These are phyloP conservation scores for Camptophora hylomeconis DNA, from an alignment of 2,329 filamentous ascomycete genomes.

Conservation along the genomic window DNA sequence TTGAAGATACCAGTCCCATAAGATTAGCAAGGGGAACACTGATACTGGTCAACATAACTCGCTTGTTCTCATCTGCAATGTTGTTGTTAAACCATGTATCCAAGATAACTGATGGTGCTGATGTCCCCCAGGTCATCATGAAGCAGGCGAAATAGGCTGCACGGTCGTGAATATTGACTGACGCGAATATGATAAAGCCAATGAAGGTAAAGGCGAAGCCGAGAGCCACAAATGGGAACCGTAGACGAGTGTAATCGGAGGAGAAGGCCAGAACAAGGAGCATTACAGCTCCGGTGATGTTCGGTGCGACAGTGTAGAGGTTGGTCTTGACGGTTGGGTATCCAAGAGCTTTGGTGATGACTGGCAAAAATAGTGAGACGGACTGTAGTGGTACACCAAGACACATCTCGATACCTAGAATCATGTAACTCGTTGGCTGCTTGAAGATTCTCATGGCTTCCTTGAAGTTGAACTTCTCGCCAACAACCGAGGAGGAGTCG, in stretches of 20 bases:
- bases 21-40: conserved; percentile 64
- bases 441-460: conserved; percentile 41
- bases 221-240: conserved; percentile 61
- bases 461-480: conserved; percentile 40
- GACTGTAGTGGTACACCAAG: conserved; percentile 46
- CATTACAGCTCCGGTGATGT: conserved; percentile 58
- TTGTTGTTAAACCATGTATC: conserved; percentile 72
- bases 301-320: conserved; percentile 69
- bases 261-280: conserved; percentile 59
- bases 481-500: conserved; percentile 55
- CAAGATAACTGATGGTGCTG: conserved; percentile 57
- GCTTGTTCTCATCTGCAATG: conserved; percentile 60
- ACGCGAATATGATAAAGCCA: conserved; percentile 67
- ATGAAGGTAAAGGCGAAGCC: conserved; percentile 63
- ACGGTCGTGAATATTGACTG: conserved; percentile 52
- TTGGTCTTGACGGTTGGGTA: conserved; percentile 55
- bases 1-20: conserved; percentile 58
- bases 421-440: conserved; percentile 40
- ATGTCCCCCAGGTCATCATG: conserved; percentile 74
- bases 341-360: conserved; percentile 41
- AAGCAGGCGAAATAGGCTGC: conserved; percentile 66
- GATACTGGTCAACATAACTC: conserved; percentile 56
- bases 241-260: conserved; percentile 51
- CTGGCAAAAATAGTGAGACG: conserved; percentile 44
- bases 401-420: conserved; percentile 45